Conservation (phyloP, 2,329 filamentous ascomycete species). For the Arachnomyces sp. region DNA sequence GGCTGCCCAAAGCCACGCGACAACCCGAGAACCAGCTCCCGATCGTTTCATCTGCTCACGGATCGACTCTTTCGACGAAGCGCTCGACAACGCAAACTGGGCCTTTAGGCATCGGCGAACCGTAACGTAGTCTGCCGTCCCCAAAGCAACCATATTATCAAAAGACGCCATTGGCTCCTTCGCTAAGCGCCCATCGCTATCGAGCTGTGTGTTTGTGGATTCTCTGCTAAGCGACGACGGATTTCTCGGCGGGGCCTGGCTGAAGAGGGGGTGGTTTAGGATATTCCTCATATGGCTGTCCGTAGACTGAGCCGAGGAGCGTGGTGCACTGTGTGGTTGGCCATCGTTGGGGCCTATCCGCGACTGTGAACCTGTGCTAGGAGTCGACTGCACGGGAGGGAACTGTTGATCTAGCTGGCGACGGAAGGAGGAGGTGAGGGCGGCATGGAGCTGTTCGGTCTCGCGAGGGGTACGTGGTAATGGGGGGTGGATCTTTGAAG, state of each 20-base stretch:
- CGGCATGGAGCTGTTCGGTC: conserved; percentile 50
- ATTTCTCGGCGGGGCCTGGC: conserved; percentile 9
- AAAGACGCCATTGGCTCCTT: conserved; percentile 28
- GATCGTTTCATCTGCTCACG: conserved; percentile 26
- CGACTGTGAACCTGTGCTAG: conserved; percentile 13
- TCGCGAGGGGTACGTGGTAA: conserved; percentile 48
- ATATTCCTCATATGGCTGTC: conserved; percentile 32
- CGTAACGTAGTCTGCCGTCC: conserved; percentile 20
- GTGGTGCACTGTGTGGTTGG: conserved; percentile 3
- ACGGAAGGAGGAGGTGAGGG: conserved; percentile 56
- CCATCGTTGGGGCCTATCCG: conserved; percentile 10
- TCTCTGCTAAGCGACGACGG: conserved; percentile 6
- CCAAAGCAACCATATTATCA: conserved; percentile 32
- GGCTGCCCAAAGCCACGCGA: conserved; percentile 35
- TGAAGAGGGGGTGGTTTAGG: conserved; percentile 34
- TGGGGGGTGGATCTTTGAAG: conserved; percentile 45
- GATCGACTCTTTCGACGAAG: conserved; percentile 12
- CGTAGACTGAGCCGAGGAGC: conserved; percentile 25
- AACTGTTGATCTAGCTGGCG: conserved; percentile 54
- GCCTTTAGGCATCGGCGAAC: conserved; percentile 25
- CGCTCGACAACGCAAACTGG: conserved; percentile 24
- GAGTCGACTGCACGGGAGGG: conserved; percentile 26
- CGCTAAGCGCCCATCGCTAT: conserved; percentile 15
- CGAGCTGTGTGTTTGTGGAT: neutral
- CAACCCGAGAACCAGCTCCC: conserved; percentile 25